Percentiles rank a stretch among this genome's conserved stretches.
Evolutionary conservation across 2,329 filamentous ascomycete species (phyloP).

Genomic region (Fusarium neocosmosporiellum): DNA sequence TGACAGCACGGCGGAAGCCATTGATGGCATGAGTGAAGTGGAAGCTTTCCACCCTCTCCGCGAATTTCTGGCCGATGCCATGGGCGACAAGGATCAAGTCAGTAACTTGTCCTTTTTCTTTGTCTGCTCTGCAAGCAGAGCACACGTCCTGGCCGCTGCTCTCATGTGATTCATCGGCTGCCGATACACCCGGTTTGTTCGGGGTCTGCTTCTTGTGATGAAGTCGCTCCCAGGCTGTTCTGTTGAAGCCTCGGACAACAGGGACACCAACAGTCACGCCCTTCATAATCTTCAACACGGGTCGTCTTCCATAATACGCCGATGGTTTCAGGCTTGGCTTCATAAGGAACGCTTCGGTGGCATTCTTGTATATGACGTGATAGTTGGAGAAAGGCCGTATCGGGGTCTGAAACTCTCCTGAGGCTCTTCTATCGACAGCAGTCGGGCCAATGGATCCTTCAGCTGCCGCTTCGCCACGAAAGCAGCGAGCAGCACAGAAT

Average conservation of each 20-base stretch:
- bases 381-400: conserved; percentile 75
- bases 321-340: conserved; percentile 89
- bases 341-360: conserved; percentile 81
- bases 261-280: conserved; percentile 84
- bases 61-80: conserved; percentile 96
- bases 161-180: conserved; percentile 45
- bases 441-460: conserved; percentile 59
- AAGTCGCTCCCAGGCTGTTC: conserved; percentile 78
- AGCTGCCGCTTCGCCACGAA: conserved; percentile 67
- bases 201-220: conserved; percentile 62
- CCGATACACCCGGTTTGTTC: conserved; percentile 43
- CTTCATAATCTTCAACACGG: conserved; percentile 86
- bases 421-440: conserved; percentile 47
- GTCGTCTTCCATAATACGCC: conserved; percentile 82
- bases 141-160: conserved; percentile 52
- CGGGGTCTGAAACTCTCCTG: conserved; percentile 51
- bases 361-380: conserved; percentile 88
- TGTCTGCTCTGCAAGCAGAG: conserved; percentile 71
- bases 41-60: conserved; percentile 93
- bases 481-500: conserved; percentile 70
- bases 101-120: conserved; percentile 76
- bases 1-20: conserved; percentile 85
- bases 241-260: conserved; percentile 90
- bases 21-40: conserved; percentile 98
- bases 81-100: conserved; percentile 93